Evolutionary conservation across 768 basidiomycete genomes (phyloP).

Genomic region (Boletellus emodensis): DNA sequence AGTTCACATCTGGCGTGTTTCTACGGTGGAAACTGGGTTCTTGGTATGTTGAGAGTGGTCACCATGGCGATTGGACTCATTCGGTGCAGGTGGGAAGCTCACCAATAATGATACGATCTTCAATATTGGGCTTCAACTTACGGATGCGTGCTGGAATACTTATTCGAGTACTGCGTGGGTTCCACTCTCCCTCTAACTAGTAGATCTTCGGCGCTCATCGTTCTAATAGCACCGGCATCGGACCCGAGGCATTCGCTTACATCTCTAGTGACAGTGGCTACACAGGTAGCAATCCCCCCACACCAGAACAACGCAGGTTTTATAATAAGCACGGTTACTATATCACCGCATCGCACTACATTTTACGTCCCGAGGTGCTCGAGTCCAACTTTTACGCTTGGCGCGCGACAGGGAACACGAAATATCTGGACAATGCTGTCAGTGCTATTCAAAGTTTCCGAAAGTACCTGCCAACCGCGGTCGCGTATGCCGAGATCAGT

Average conservation of each 20-base stretch:
- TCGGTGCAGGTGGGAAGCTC: constrained; percentile 53
- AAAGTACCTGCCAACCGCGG: constrained; percentile 42
- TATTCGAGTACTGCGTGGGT: constrained; percentile 65
- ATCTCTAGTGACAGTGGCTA: constrained; percentile 58
- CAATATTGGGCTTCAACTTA: constrained; percentile 53
- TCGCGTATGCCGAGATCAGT: constrained; percentile 53
- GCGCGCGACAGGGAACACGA: constrained; percentile 64
- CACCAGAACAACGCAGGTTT: constrained; percentile 43
- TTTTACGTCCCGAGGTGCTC: constrained; percentile 73
- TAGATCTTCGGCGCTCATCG: not conserved
- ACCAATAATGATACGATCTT: constrained; percentile 70
- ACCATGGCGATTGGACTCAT: not conserved
- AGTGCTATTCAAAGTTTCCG: constrained; percentile 57
- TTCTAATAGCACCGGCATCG: constrained; percentile 63
- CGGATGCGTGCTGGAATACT: constrained; percentile 78
- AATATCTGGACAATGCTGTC: constrained; percentile 63
- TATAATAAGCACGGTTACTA: constrained; percentile 66
- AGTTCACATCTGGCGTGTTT: constrained; percentile 76
- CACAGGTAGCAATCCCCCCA: constrained; percentile 44
- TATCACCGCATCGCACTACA: constrained; percentile 49
- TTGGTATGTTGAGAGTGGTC: constrained; percentile 37
- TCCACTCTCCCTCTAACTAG: not conserved
- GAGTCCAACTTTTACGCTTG: constrained; percentile 81
- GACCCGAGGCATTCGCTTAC: constrained; percentile 66
- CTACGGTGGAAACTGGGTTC: constrained; percentile 71